A percentile compares a stretch with the other conserved stretches of the same genome.
These are phyloP conservation scores for Xylariales sp. DNA, from an alignment of 2,329 filamentous ascomycete species.

Conservation along the genomic window DNA sequence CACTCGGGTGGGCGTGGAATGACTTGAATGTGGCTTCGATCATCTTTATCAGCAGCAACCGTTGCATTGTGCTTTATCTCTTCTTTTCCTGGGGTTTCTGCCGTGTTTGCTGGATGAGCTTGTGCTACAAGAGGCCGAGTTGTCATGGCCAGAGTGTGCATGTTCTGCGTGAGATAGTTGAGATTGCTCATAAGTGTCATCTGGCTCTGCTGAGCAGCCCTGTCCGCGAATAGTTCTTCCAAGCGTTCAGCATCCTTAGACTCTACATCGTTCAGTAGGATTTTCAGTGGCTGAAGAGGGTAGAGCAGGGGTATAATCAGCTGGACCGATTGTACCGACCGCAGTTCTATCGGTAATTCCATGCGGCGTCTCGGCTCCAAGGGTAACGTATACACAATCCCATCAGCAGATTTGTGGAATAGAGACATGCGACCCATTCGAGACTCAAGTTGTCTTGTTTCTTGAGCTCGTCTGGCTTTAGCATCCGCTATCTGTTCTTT, in stretches of 20 bases:
- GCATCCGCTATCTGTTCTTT: slow-evolving; percentile 58
- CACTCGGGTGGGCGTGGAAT: slow-evolving; percentile 78
- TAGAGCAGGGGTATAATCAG: slow-evolving; percentile 68
- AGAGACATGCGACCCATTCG: slow-evolving; percentile 63
- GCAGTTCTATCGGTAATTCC: slow-evolving; percentile 58
- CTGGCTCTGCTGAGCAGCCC: slow-evolving; percentile 50
- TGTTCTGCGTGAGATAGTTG: slow-evolving; percentile 69
- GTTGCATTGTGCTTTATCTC: slow-evolving; percentile 13
- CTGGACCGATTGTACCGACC: slow-evolving; percentile 58
- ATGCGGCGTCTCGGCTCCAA: slow-evolving; percentile 59
- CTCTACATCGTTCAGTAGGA: slow-evolving; percentile 62
- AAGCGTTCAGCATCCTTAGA: slow-evolving; percentile 56
- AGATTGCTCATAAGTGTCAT: slow-evolving; percentile 67
- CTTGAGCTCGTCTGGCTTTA: slow-evolving; percentile 56
- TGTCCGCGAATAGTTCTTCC: slow-evolving; percentile 60
- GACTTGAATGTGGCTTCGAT: slow-evolving; percentile 62
- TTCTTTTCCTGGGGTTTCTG: slow-evolving; percentile 6
- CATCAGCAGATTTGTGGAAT: slow-evolving; percentile 66
- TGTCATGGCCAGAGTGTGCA: slow-evolving; percentile 61
- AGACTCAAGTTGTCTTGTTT: slow-evolving; percentile 69
- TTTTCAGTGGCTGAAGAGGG: slow-evolving; percentile 61
- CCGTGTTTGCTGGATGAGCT: slow-evolving; percentile 12
- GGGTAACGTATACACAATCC: slow-evolving; percentile 65
- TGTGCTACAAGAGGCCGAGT: slow-evolving; percentile 23
- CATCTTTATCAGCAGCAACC: slow-evolving; percentile 28